phyloP scores from a whole-genome alignment of 2,329 filamentous ascomycete species.

The Venturiaceae sp. region DNA sequence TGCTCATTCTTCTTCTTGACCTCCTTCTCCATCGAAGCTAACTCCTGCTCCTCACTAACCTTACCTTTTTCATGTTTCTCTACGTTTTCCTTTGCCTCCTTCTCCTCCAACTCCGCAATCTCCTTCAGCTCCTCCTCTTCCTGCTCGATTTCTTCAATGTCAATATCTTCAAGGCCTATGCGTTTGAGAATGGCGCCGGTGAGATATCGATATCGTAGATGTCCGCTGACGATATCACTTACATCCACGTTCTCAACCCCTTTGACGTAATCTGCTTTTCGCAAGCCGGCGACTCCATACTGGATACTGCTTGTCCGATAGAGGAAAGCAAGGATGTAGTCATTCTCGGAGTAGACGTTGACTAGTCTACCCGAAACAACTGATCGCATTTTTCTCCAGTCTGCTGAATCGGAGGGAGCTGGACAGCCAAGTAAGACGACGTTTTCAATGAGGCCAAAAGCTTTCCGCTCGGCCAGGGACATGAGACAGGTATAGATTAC shows the following conservation, averaged over 20 bases:
- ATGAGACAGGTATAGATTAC: constrained; percentile 9
- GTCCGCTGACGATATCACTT: constrained; percentile 41
- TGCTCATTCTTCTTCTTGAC: constrained; percentile 34
- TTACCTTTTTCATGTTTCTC: constrained; percentile 12
- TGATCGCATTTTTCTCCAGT: constrained; percentile 68
- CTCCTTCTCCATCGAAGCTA: constrained; percentile 27
- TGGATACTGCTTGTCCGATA: constrained; percentile 79
- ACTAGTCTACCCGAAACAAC: constrained; percentile 76
- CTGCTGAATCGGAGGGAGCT: constrained; percentile 57
- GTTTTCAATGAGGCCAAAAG: constrained; percentile 76
- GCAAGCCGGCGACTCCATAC: constrained; percentile 73
- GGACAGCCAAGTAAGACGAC: constrained; percentile 78
- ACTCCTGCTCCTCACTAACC: constrained; percentile 12
- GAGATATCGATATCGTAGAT: constrained; percentile 51
- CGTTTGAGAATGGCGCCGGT: constrained; percentile 41
- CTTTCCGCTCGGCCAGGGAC: constrained; percentile 31
- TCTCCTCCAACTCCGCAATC: constrained; percentile 22
- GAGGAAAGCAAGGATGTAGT: constrained; percentile 78
- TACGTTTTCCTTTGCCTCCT: constrained; percentile 23
- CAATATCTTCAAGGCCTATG: constrained; percentile 44
- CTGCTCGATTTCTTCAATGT: constrained; percentile 33
- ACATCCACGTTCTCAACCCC: constrained; percentile 53
- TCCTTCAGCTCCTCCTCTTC: constrained; percentile 31
- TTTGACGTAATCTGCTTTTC: constrained; percentile 57
- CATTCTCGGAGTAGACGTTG: constrained; percentile 81